A percentile compares a stretch with the other conserved stretches of the same genome.
phyloP scores from a whole-genome alignment of 2,329 filamentous ascomycete species.

The Teratosphaeria gauchensis region DNA sequence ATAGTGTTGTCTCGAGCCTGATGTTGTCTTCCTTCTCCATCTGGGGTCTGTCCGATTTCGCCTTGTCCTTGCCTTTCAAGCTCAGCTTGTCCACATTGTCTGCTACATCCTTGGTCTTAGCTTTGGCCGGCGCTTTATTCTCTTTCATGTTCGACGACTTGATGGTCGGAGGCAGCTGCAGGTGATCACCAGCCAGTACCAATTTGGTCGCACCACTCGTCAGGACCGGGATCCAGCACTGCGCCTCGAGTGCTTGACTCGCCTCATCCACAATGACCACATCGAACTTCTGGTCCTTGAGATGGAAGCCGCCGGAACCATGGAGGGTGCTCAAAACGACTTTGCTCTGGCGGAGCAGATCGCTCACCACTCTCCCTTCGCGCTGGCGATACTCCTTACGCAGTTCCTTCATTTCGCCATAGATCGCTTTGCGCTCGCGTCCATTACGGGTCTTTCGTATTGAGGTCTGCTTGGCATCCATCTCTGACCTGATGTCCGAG shows the following conservation, averaged over 20 bases:
- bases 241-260: constrained; percentile 87
- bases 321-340: constrained; percentile 90
- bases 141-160: constrained; percentile 56
- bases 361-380: constrained; percentile 70
- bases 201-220: constrained; percentile 60
- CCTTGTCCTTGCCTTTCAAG: constrained; percentile 1
- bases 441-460: constrained; percentile 80
- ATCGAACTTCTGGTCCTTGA: constrained; percentile 74
- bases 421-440: constrained; percentile 70
- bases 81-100: constrained; percentile 2
- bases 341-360: constrained; percentile 65
- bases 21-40: constrained; percentile 26
- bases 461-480: constrained; percentile 82
- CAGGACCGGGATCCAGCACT: constrained; percentile 82
- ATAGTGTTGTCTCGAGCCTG: constrained; percentile 75
- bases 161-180: constrained; percentile 90
- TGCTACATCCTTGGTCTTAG: background rate
- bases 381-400: constrained; percentile 81
- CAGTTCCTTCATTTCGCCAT: constrained; percentile 73
- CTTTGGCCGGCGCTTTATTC: constrained; percentile 12
- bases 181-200: constrained; percentile 84
- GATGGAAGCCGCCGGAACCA: constrained; percentile 76
- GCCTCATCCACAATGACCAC: constrained; percentile 94
- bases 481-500: constrained; percentile 79
- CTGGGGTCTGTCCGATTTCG: constrained; percentile 16